phyloP scores from a whole-genome alignment of 2,329 filamentous ascomycete genomes.

The Didymella sp. region DNA sequence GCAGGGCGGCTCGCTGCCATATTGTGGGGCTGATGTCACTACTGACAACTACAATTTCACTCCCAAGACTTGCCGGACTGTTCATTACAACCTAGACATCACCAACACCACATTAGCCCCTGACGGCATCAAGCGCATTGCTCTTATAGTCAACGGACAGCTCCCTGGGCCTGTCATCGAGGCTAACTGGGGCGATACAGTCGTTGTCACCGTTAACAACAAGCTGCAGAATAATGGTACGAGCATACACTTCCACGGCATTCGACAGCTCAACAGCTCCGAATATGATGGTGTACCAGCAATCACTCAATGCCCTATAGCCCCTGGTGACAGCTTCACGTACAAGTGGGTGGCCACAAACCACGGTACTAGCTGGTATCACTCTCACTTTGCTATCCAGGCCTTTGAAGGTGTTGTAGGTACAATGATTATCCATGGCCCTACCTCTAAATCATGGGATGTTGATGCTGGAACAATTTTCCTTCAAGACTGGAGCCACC shows the following conservation, averaged over 20 bases:
- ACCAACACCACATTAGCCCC: background rate
- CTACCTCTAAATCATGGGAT: background rate
- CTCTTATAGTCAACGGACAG: background rate
- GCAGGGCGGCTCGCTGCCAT: background rate
- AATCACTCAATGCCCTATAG: background rate
- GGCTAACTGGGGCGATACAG: background rate
- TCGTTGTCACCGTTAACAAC: background rate
- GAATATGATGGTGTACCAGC: background rate
- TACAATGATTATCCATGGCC: background rate
- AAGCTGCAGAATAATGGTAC: background rate
- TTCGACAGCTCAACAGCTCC: background rate
- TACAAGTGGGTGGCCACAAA: background rate
- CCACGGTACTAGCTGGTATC: background rate
- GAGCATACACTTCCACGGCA: background rate
- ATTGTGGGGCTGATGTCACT: background rate
- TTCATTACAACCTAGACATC: background rate
- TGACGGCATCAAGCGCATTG: background rate
- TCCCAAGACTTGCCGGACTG: background rate
- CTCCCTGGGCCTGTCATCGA: background rate
- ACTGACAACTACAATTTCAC: background rate
- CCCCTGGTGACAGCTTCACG: background rate
- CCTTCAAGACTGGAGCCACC: slow-evolving; percentile 49
- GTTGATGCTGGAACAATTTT: slow-evolving; percentile 35
- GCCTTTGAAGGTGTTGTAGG: background rate
- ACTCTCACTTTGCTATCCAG: background rate